Conservation (phyloP, 768 basidiomycete genomes). For the Tylopilus intermedius region DNA sequence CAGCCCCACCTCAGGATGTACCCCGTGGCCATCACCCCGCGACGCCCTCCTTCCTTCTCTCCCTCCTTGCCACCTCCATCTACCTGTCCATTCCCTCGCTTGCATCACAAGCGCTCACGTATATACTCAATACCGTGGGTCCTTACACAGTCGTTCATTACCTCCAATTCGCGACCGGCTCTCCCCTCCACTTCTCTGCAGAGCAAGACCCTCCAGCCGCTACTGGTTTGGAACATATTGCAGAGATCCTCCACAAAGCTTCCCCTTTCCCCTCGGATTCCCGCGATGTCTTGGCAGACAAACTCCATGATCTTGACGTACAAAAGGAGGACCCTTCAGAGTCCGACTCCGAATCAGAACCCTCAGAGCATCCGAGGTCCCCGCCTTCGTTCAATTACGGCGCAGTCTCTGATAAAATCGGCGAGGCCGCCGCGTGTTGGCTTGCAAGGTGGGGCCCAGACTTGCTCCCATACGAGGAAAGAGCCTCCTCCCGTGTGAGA, state of each 20-base stretch:
- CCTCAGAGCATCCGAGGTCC: constrained; percentile 12
- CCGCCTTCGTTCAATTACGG: constrained; percentile 67
- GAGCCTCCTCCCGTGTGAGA: constrained; percentile 13
- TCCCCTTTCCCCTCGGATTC: constrained; percentile 11
- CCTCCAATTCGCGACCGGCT: constrained; percentile 77
- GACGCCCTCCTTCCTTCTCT: constrained; percentile 76
- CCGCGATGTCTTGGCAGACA: constrained; percentile 26
- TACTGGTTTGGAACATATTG: constrained; percentile 66
- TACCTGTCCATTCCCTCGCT: constrained; percentile 80
- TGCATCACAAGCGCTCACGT: constrained; percentile 67
- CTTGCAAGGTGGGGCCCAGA: constrained; percentile 81
- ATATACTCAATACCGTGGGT: constrained; percentile 69
- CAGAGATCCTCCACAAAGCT: constrained; percentile 41
- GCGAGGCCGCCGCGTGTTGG: constrained; percentile 87
- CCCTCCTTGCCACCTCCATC: constrained; percentile 79
- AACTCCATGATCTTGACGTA: constrained; percentile 29
- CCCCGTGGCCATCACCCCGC: constrained; percentile 66
- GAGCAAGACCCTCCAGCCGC: constrained; percentile 53
- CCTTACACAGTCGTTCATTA: constrained; percentile 75
- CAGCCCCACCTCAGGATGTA: constrained; percentile 20
- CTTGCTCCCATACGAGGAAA: constrained; percentile 63
- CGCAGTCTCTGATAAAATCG: constrained; percentile 86
- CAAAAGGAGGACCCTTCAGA: constrained; percentile 36
- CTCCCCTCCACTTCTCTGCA: constrained; percentile 44
- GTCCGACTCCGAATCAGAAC: constrained; percentile 29